Evolutionary conservation across 768 basidiomycete genomes (phyloP).

Genomic region (Pulveroboletus sp.): DNA sequence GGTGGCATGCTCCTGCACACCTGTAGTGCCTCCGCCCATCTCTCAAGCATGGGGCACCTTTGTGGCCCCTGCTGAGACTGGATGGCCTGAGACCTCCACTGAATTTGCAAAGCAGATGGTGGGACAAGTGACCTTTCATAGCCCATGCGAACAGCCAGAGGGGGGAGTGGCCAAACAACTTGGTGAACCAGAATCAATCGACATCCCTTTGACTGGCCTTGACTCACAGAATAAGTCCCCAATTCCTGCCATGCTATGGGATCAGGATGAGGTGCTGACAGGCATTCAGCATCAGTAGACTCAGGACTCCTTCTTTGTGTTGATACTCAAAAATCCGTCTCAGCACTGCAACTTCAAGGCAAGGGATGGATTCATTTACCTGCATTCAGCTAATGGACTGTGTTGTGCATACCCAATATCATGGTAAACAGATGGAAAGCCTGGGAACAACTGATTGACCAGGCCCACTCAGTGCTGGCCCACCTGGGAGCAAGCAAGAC

Average conservation of each 20-base stretch:
- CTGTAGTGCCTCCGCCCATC: too few species aligned
- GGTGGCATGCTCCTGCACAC: too few species aligned
- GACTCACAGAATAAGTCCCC: too few species aligned
- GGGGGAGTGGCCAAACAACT: too few species aligned
- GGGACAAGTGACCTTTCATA: not conserved
- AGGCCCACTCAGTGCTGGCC: too few species aligned
- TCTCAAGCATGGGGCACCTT: too few species aligned
- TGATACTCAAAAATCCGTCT: not conserved
- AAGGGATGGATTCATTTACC: conserved; percentile 19
- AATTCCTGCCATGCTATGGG: too few species aligned
- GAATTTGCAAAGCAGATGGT: not conserved
- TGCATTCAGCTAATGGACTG: accelerated
- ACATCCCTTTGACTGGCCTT: too few species aligned
- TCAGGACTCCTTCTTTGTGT: not conserved
- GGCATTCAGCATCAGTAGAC: not conserved
- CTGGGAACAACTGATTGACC: too few species aligned
- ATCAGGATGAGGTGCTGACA: too few species aligned
- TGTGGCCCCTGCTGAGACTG: not conserved
- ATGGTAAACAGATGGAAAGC: conserved; percentile 9
- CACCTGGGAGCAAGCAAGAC: too few species aligned
- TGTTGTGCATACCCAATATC: conserved; percentile 27
- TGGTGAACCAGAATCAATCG: too few species aligned
- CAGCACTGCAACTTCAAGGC: conserved; percentile 20
- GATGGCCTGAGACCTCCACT: not conserved
- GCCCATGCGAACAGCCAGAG: not conserved